Percentiles rank a stretch among this genome's conserved stretches.
Evolutionary conservation across 192 early-diverging fungal genomes (phyloP).

Genomic region (Rhizoclosmatium globosum): DNA sequence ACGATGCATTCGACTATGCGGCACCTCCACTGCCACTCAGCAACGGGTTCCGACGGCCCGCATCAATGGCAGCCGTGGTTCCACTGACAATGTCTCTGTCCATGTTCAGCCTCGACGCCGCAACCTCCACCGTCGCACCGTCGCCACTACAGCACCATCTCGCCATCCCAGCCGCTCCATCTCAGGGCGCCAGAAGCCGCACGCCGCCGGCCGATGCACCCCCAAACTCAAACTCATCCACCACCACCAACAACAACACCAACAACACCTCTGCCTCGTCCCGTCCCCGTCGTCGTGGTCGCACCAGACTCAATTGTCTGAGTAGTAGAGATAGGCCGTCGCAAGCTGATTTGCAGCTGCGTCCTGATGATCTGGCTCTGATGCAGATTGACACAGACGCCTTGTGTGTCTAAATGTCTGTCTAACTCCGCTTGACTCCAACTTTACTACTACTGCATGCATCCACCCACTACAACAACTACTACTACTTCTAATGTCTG

Average conservation of each 20-base stretch:
- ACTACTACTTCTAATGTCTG: too few species aligned
- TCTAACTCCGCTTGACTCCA: too few species aligned
- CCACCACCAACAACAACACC: slow-evolving; percentile 2
- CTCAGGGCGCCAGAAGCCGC: background rate
- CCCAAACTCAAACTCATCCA: background rate
- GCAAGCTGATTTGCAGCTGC: background rate
- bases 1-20: background rate
- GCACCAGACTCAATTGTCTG: background rate
- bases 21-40: background rate
- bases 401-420: too few species aligned
- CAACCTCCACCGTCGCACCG: background rate
- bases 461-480: too few species aligned
- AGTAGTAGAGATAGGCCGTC: background rate
- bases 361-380: background rate
- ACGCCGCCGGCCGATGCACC: background rate
- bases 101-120: background rate
- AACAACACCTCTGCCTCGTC: background rate
- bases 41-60: background rate
- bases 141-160: too few species aligned
- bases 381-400: background rate
- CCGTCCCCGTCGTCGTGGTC: background rate
- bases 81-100: background rate
- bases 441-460: too few species aligned
- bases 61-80: background rate
- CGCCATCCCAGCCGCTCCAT: too few species aligned